Evolutionary conservation across 2,329 filamentous ascomycete species (phyloP).

Genomic region (Cladosporium sphaerospermum): DNA sequence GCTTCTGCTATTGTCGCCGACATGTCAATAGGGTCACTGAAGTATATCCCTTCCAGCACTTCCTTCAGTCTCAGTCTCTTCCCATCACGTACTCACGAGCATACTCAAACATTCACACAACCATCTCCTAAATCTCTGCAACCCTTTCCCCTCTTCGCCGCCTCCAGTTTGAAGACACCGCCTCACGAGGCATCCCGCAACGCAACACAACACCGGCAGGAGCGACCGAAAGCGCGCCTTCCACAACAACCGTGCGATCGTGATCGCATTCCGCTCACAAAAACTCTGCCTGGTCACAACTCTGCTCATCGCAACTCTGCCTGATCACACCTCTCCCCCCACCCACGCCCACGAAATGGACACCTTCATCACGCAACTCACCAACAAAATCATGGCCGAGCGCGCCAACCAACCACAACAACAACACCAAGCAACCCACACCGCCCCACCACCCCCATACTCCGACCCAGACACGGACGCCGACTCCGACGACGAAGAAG

Average conservation of each 20-base stretch:
- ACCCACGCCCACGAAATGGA: constrained; percentile 15
- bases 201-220: background rate
- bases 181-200: background rate
- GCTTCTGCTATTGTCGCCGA: background rate
- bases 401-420: constrained; percentile 14
- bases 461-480: constrained; percentile 18
- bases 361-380: constrained; percentile 18
- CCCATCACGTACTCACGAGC: no score
- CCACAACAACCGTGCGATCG: background rate
- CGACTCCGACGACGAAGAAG: constrained; percentile 21
- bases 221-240: background rate
- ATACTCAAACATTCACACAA: no score
- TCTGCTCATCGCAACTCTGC: background rate
- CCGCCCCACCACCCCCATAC: constrained; percentile 23
- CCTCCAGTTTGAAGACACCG: background rate
- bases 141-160: background rate
- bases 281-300: background rate
- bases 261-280: background rate
- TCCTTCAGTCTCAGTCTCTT: no score
- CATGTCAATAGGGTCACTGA: background rate
- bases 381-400: constrained; percentile 21
- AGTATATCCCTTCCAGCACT: background rate
- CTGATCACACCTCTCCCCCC: background rate
- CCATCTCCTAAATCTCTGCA: background rate
- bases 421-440: constrained; percentile 7